Evolutionary conservation across 2,329 filamentous ascomycete species (phyloP).

Genomic region (Trichoderma sp.): DNA sequence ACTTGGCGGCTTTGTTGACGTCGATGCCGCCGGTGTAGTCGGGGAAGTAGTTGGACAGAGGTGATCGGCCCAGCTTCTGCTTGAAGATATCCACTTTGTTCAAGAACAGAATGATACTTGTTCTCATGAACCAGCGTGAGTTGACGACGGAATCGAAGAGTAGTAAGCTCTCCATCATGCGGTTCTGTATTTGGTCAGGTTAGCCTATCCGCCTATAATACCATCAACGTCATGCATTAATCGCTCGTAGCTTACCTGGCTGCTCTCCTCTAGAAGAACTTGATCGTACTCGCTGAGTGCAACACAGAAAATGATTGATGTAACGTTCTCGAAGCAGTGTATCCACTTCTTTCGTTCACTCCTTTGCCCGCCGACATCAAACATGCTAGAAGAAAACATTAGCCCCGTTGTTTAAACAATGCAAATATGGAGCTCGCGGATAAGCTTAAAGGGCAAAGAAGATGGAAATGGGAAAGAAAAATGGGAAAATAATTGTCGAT

Average conservation of each 20-base stretch:
- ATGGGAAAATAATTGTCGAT: neutral
- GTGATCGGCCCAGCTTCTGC: constrained; percentile 85
- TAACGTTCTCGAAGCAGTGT: constrained; percentile 99
- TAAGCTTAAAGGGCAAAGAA: neutral
- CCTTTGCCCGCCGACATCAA: constrained; percentile 94
- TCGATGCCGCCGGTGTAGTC: constrained; percentile 98
- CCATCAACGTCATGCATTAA: neutral
- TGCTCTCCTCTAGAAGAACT: constrained; percentile 92
- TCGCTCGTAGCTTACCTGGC: constrained; percentile 65
- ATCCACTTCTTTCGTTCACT: constrained; percentile 99
- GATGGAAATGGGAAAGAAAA: neutral
- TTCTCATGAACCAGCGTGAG: constrained; percentile 98
- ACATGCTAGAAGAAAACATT: constrained; percentile 68
- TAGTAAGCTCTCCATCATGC: constrained; percentile 98
- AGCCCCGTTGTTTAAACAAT: neutral
- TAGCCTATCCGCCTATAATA: neutral
- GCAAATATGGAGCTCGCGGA: neutral
- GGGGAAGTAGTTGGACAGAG: constrained; percentile 91
- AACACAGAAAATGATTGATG: constrained; percentile 98
- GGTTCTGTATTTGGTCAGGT: constrained; percentile 62
- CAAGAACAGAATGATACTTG: constrained; percentile 95
- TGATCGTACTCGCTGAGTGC: constrained; percentile 98
- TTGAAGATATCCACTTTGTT: constrained; percentile 99
- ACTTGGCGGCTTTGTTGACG: constrained; percentile 97
- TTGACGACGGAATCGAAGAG: constrained; percentile 98